Conservation (phyloP, 805 yeast genomes). For the Lachancea lanzarotensis region DNA sequence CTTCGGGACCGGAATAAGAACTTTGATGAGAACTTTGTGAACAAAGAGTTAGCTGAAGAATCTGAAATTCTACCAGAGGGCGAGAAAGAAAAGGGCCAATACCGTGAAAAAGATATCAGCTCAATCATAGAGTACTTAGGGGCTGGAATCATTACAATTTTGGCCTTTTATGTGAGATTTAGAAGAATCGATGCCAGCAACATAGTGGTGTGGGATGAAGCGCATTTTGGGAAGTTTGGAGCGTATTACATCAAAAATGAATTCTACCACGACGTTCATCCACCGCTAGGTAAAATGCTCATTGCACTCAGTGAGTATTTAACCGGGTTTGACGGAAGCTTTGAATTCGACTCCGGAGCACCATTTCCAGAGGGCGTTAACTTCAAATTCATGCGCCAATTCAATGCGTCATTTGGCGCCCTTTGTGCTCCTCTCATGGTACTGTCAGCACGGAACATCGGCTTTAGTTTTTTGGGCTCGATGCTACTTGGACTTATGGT, state of each 20-base stretch:
- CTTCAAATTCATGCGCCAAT: slow-evolving; percentile 78
- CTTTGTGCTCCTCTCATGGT: slow-evolving; percentile 84
- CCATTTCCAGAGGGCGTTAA: slow-evolving; percentile 71
- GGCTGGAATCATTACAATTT: slow-evolving; percentile 48
- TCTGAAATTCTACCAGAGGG: not conserved
- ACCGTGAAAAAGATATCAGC: not conserved
- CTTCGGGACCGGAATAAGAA: slow-evolving; percentile 9
- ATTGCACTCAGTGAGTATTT: slow-evolving; percentile 82
- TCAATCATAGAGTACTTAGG: not conserved
- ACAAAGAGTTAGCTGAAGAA: not conserved
- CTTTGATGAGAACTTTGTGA: not conserved
- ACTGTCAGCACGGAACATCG: slow-evolving; percentile 69
- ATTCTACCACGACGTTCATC: slow-evolving; percentile 94
- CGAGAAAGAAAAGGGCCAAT: slow-evolving; percentile 23
- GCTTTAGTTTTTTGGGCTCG: slow-evolving; percentile 61
- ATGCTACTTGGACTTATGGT: slow-evolving; percentile 81
- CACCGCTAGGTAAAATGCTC: slow-evolving; percentile 92
- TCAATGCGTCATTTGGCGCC: slow-evolving; percentile 80
- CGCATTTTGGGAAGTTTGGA: slow-evolving; percentile 96
- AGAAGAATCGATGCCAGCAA: slow-evolving; percentile 65
- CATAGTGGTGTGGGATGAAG: slow-evolving; percentile 94
- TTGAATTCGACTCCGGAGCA: slow-evolving; percentile 81
- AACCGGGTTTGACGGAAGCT: slow-evolving; percentile 82
- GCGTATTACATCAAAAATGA: slow-evolving; percentile 83
- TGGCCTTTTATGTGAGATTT: slow-evolving; percentile 70